These are phyloP conservation scores for Colletotrichum noveboracense DNA, from an alignment of 2,329 filamentous ascomycete species.

Conservation along the genomic window DNA sequence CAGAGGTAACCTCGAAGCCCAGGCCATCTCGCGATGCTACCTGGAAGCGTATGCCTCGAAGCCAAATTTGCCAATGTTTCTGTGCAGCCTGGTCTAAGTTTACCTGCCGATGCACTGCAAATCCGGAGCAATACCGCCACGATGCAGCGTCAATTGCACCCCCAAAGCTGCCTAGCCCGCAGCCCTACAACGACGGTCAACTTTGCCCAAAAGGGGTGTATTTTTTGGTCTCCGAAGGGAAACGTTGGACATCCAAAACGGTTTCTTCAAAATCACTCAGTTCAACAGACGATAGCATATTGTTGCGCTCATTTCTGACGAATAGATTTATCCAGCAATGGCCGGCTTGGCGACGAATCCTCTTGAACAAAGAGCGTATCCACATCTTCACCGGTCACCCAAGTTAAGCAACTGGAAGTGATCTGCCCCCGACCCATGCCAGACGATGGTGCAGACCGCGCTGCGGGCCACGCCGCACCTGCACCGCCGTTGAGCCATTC, in stretches of 20 bases:
- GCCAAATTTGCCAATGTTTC: background rate
- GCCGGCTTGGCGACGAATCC: background rate
- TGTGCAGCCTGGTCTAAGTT: background rate
- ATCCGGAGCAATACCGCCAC: background rate
- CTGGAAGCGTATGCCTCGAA: background rate
- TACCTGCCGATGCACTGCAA: slow-evolving; percentile 2
- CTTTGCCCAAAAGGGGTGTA: background rate
- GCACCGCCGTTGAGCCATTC: background rate
- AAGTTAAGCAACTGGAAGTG: slow-evolving; percentile 1
- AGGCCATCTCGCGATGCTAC: background rate
- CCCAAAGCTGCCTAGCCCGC: background rate
- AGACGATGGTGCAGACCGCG: background rate
- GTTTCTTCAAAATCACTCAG: background rate
- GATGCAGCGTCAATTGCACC: background rate
- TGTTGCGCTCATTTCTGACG: background rate
- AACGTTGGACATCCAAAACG: background rate
- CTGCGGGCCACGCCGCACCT: background rate
- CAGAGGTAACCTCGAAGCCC: background rate
- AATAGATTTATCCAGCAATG: background rate
- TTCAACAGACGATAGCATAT: background rate
- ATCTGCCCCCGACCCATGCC: slow-evolving; percentile 1
- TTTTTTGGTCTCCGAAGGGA: background rate
- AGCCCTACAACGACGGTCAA: background rate
- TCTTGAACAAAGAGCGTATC: background rate
- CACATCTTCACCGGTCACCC: slow-evolving; percentile 19